A percentile compares a stretch with the other conserved stretches of the same genome.
phyloP scores from a whole-genome alignment of 2,329 filamentous ascomycete species.

The Lomentospora prolificans region DNA sequence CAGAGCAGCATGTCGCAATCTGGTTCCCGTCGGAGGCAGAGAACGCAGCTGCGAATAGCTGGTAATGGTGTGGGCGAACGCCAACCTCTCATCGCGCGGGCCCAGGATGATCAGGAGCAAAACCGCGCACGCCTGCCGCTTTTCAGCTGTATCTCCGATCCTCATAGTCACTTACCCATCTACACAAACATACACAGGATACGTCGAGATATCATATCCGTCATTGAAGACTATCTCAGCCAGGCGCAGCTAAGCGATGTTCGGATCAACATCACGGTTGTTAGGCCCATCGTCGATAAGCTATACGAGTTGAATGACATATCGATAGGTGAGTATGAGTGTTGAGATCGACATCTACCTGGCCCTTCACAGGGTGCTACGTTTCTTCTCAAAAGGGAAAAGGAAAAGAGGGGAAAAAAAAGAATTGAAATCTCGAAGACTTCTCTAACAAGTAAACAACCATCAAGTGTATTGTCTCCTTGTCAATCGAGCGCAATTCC shows the following conservation, averaged over 20 bases:
- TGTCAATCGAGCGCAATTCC: constrained; percentile 71
- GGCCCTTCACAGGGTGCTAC: too few species aligned
- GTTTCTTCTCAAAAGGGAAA: too few species aligned
- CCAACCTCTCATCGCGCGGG: neutral
- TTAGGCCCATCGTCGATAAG: constrained; percentile 74
- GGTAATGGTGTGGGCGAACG: neutral
- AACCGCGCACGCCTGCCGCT: constrained; percentile 20
- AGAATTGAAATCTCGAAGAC: too few species aligned
- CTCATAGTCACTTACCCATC: constrained; percentile 56
- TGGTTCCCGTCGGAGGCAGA: neutral
- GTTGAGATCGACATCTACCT: too few species aligned
- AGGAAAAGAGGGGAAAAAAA: too few species aligned
- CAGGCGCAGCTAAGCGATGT: constrained; percentile 60
- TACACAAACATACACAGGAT: constrained; percentile 71
- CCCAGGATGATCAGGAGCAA: neutral
- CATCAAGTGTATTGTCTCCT: constrained; percentile 76
- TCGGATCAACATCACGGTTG: constrained; percentile 70
- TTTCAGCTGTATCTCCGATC: constrained; percentile 45
- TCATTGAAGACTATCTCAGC: constrained; percentile 28
- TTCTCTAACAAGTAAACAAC: too few species aligned
- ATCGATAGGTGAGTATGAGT: constrained; percentile 49
- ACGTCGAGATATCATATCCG: constrained; percentile 51
- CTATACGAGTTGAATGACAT: constrained; percentile 72
- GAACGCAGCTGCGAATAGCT: neutral
- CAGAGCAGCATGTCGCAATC: neutral